Evolutionary conservation across 2,329 filamentous ascomycete species (phyloP), one percentile per base, ranked within the genome.

Genomic region (Tolypocladium tundrense): DNA sequence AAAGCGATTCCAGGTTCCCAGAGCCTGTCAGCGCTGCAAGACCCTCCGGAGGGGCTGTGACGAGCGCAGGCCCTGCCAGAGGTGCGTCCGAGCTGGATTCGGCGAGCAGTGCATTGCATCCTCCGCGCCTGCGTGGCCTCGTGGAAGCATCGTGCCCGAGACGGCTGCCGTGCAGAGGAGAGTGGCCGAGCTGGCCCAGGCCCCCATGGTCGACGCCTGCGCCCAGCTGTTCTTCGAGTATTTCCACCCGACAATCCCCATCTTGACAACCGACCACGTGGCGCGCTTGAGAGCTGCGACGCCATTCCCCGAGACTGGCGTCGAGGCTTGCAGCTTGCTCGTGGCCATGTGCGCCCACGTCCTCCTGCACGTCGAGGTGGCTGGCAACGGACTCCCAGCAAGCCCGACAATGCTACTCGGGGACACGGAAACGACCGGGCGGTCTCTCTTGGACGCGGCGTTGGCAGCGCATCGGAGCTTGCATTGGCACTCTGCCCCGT

Each of bases 11-110:
- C 75, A 77, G 59, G 76, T 78, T 9, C 73, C 75, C 10, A 67
- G 73, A 35, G 76, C 76, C 9, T 78, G 76, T 57, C 69, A 70
- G 37, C 67, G 76, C 27, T 78, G 76, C 66, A 74, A 75, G 60
- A 68, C 66, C 21, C 67, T 77, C 14, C 72, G 75, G 37, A 69
- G 75, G 39, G 75, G 74, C 1, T 78, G 76, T 62, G 77, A 71
- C 64, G 75, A 78, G 62, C 71, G 68, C 54, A 67, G 76, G 50
- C 76, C 76, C 13, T 78, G 76, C 64, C 69, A 68, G 56, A 66
- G 76, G 55, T 78, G 76, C 64, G 61, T 72, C 58, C 70, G 72
- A 42, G 72, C 74, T 16, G 76, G 75, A n/a, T 63, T 77, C 14
- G 71, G 63, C 5, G 68, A 73, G 19, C 69, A 75, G 45, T 78